phyloP scores from a whole-genome alignment of 805 yeast genomes.

The Diddensiella transvaalensis region DNA sequence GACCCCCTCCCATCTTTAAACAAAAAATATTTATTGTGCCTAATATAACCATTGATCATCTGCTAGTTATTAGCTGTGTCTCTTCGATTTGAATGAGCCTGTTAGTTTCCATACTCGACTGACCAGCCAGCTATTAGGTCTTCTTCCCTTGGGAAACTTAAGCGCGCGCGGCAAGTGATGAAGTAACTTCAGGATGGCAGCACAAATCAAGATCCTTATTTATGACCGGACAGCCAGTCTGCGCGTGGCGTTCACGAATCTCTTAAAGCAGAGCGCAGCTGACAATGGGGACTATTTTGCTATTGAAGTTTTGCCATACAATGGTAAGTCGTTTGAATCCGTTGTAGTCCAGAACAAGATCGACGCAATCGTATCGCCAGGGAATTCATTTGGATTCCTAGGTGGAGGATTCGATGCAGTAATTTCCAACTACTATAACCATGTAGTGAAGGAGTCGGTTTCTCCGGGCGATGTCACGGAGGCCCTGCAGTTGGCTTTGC shows the following conservation, averaged over 20 bases:
- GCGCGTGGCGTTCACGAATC: slow-evolving; percentile 2
- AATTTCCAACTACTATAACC: slow-evolving; percentile 31
- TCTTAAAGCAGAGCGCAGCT: background rate
- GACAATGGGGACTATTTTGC: background rate
- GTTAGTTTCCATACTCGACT: too few relatives aligned
- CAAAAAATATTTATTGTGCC: background rate
- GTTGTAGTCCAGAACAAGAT: slow-evolving; percentile 11
- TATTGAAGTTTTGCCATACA: slow-evolving; percentile 6
- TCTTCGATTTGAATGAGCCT: too few relatives aligned
- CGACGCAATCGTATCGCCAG: slow-evolving; percentile 45
- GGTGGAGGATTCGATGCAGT: slow-evolving; percentile 51
- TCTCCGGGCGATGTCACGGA: slow-evolving; percentile 15
- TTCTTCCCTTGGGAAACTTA: too few relatives aligned
- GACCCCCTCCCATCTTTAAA: background rate
- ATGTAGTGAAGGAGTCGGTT: slow-evolving; percentile 15
- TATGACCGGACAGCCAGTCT: slow-evolving; percentile 8
- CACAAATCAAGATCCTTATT: slow-evolving; percentile 6
- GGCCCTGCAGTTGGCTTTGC: slow-evolving; percentile 17
- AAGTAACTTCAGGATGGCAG: too few relatives aligned
- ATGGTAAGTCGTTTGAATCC: background rate
- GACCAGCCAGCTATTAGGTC: too few relatives aligned
- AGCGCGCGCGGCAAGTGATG: too few relatives aligned
- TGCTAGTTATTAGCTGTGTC: background rate
- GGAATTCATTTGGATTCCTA: slow-evolving; percentile 47
- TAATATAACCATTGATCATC: background rate